Base-by-base conservation (phyloP, 345 rosid species). In the Carallia brachiata region DNA sequence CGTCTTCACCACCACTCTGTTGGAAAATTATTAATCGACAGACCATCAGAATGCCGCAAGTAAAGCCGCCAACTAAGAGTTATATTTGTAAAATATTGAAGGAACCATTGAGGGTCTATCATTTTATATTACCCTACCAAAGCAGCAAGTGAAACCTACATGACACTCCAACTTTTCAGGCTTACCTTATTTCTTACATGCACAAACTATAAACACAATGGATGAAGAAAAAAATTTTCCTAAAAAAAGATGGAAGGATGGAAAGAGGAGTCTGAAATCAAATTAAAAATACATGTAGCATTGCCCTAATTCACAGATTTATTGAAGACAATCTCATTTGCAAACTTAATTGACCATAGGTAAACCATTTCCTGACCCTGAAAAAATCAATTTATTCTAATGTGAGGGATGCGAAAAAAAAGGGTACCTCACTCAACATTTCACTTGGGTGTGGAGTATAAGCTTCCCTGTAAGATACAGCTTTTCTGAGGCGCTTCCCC, bases 401-500 rank as follows among this genome's bases (percentile, higher is more conserved):
- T 36, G 55, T 27, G 36, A 16, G 44, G 65, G 61, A 66, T 54
- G 36, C 60, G 68, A 64, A 47, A 37, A 30, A 69, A n/a, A 28
- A 16, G 19, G 5, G 53, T 84, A 96, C 99, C 96, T 90, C 98
- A 19, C 72, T 80, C 66, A 80, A 75, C 52, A 83, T 81, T 85
- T 86, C 98, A 72, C 62, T 86, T 28, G 82, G 81, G 61, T 87
- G 89, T 5, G 87, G 72, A 66, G 97, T 84, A 85, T 89, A 96
- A 59, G 93, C 96, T 86, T 96, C 98, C 74, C 96, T 80, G 65
- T 96, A 96, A 18, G 97, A 96, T 77, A 96, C 97, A 77, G 98
- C 96, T 82, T 93, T 96, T 73, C 97, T 89, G 78, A 75, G 87
- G 80, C 99, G 99, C 85, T 96, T 96, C 66, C 99, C 99, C 79